Percentiles rank a stretch among this genome's conserved stretches.
phyloP scores from a whole-genome alignment of 148 eudicot species.

The Silene conica region DNA sequence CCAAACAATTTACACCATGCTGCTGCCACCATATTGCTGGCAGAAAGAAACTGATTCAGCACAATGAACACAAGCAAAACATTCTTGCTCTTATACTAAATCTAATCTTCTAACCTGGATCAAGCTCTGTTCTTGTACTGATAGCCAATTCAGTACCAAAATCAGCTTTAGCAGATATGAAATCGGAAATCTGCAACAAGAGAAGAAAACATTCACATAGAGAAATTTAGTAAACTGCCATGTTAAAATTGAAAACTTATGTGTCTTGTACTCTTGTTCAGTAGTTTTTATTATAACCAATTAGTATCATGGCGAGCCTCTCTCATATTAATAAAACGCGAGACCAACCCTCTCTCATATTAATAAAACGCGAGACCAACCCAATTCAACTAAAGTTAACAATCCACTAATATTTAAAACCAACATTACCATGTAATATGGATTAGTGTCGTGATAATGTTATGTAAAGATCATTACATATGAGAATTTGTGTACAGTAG shows the following conservation, averaged over 20 bases:
- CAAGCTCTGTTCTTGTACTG: constrained; percentile 82
- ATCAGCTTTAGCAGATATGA: constrained; percentile 91
- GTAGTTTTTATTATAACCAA: too few relatives aligned
- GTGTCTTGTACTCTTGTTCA: too few relatives aligned
- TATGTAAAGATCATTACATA: too few relatives aligned
- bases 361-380: too few relatives aligned
- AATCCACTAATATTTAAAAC: too few relatives aligned
- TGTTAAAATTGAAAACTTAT: neutral
- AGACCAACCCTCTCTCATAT: too few relatives aligned
- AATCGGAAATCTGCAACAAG: constrained; percentile 68
- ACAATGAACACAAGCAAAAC: neutral
- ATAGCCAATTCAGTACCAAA: constrained; percentile 96
- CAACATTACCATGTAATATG: too few relatives aligned
- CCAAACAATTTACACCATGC: constrained; percentile 88
- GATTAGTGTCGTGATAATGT: too few relatives aligned
- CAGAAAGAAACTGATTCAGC: constrained; percentile 24
- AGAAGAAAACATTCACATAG: neutral
- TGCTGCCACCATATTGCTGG: constrained; percentile 99
- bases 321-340: too few relatives aligned
- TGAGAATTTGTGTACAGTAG: neutral
- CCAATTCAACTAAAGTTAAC: too few relatives aligned
- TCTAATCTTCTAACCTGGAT: constrained; percentile 59
- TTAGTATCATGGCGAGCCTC: too few relatives aligned
- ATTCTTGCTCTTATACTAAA: constrained; percentile 1
- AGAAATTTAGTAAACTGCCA: neutral